These are phyloP conservation scores for Camillea tinctor DNA, from an alignment of 2,329 filamentous ascomycete species.

Conservation along the genomic window DNA sequence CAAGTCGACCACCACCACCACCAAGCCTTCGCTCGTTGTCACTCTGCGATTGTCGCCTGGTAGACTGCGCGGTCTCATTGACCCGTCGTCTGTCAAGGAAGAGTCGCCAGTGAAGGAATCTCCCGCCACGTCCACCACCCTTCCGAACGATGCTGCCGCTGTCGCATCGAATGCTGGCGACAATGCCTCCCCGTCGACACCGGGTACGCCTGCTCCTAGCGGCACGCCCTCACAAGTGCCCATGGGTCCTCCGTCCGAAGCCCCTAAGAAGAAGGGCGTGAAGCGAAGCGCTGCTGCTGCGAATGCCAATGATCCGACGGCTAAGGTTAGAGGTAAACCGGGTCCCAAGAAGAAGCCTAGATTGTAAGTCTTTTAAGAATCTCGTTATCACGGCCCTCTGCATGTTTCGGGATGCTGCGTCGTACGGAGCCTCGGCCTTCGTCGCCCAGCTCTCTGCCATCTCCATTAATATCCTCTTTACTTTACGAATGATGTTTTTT, in stretches of 20 bases:
- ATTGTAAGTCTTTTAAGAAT: slow-evolving; percentile 66
- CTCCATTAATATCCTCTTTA: not conserved
- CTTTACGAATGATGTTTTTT: slow-evolving; percentile 2
- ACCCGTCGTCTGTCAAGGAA: slow-evolving; percentile 42
- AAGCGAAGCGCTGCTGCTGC: slow-evolving; percentile 66
- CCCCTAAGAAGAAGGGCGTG: slow-evolving; percentile 71
- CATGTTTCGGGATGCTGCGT: not conserved
- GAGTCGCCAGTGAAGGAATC: slow-evolving; percentile 48
- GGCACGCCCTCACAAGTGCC: slow-evolving; percentile 54
- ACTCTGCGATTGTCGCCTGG: slow-evolving; percentile 52
- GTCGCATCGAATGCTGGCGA: slow-evolving; percentile 48
- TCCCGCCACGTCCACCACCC: slow-evolving; percentile 42
- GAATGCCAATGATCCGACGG: slow-evolving; percentile 55
- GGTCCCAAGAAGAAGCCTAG: slow-evolving; percentile 95
- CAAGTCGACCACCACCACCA: slow-evolving; percentile 34
- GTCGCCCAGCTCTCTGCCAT: slow-evolving; percentile 2
- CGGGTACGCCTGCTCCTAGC: slow-evolving; percentile 56
- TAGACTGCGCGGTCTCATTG: slow-evolving; percentile 50
- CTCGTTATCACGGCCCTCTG: not conserved
- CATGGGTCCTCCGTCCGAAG: slow-evolving; percentile 62
- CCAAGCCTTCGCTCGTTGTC: slow-evolving; percentile 40
- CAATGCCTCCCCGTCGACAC: slow-evolving; percentile 58
- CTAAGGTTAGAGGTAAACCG: slow-evolving; percentile 81
- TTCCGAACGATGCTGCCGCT: slow-evolving; percentile 35
- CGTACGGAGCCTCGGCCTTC: not conserved